A percentile compares a stretch with the other conserved stretches of the same genome.
Conservation (phyloP, 805 yeast species). For the Pichia gijzeniarum region DNA sequence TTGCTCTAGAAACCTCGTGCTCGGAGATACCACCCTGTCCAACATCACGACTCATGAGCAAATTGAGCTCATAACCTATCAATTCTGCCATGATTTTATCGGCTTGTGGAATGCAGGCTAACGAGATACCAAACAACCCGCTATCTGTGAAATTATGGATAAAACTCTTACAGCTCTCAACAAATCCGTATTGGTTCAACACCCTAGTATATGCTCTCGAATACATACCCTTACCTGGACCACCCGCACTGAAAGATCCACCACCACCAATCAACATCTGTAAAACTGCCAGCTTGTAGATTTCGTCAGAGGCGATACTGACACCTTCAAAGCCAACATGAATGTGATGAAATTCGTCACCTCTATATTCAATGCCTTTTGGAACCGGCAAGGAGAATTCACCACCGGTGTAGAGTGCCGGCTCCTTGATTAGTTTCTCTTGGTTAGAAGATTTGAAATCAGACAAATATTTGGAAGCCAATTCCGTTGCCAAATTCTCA, state of each 20-base stretch:
- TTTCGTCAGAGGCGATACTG: constrained; percentile 75
- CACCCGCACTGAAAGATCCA: constrained; percentile 96
- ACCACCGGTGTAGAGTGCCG: constrained; percentile 56
- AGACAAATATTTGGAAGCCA: constrained; percentile 60
- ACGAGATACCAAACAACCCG: constrained; percentile 85
- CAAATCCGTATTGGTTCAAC: constrained; percentile 82
- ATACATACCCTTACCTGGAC: constrained; percentile 99
- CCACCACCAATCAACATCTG: constrained; percentile 95
- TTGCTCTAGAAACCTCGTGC: constrained; percentile 79
- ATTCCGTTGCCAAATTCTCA: constrained; percentile 58
- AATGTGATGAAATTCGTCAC: constrained; percentile 76
- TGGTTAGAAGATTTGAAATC: constrained; percentile 38
- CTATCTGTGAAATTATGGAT: constrained; percentile 87
- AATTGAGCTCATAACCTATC: constrained; percentile 55
- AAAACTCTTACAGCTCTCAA: constrained; percentile 83
- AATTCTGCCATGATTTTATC: constrained; percentile 80
- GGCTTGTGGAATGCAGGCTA: constrained; percentile 80
- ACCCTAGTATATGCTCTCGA: constrained; percentile 89
- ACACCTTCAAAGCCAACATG: constrained; percentile 86
- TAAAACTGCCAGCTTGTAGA: constrained; percentile 83
- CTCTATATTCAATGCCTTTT: constrained; percentile 50
- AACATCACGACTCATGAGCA: constrained; percentile 33
- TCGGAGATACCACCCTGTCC: constrained; percentile 59
- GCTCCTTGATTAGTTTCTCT: constrained; percentile 24
- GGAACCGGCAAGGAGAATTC: constrained; percentile 48